Conservation (phyloP, 129 eudicot genomes). For the Glebionis coronaria region DNA sequence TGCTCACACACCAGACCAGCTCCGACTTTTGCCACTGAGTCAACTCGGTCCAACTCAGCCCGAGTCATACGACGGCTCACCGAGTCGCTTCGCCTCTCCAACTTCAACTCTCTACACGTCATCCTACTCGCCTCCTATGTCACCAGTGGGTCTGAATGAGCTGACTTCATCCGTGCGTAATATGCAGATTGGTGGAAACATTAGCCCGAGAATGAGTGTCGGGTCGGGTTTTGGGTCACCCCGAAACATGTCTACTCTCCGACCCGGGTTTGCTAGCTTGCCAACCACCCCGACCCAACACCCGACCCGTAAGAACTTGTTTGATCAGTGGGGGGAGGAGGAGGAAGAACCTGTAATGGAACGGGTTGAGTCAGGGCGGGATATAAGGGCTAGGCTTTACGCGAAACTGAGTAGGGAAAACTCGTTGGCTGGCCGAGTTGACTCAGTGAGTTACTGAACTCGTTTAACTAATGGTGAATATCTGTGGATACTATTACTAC, state of each 20-base stretch:
- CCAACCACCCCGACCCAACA: conserved; percentile 49
- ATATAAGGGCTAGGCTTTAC: conserved; percentile 66
- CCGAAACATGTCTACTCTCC: conserved; percentile 30
- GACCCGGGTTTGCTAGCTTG: conserved; percentile 46
- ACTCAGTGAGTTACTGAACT: conserved; percentile 61
- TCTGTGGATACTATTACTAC: no score
- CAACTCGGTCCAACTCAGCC: conserved; percentile 1
- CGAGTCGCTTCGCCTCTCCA: conserved; percentile 51
- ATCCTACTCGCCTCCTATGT: conserved; percentile 54
- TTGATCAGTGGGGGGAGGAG: conserved; percentile 51
- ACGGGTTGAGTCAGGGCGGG: conserved; percentile 86
- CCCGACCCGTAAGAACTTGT: conserved; percentile 36
- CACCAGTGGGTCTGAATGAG: conserved; percentile 45
- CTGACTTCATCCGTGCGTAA: conserved; percentile 52
- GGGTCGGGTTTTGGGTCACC: conserved; percentile 42
- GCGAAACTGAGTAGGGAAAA: conserved; percentile 77
- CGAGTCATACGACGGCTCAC: conserved; percentile 50
- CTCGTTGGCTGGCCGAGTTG: conserved; percentile 55
- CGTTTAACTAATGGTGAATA: neutral
- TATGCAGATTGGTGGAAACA: conserved; percentile 1
- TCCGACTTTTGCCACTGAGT: conserved; percentile 47
- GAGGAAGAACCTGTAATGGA: conserved; percentile 82
- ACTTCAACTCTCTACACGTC: conserved; percentile 41
- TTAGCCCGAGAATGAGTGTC: conserved; percentile 14
- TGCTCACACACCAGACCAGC: conserved; percentile 89